phyloP scores from a whole-genome alignment of 352 stramenopile genomes.

The Globisporangium splendens region DNA sequence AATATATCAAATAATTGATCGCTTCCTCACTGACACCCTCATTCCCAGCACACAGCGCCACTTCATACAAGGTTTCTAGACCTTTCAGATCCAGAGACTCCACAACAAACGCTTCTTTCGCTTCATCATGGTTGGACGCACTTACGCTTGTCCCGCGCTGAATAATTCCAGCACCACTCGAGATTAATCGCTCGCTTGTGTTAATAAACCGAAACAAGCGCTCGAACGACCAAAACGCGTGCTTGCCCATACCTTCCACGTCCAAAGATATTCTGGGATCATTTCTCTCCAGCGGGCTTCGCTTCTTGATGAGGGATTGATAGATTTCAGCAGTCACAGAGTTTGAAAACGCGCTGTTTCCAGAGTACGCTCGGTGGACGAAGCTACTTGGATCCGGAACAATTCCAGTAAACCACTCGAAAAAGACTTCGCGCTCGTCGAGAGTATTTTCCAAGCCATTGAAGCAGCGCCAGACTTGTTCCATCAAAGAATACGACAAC shows the following conservation, averaged over 20 bases:
- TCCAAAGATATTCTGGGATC: constrained; percentile 36
- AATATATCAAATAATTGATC: constrained; percentile 66
- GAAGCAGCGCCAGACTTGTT: constrained; percentile 62
- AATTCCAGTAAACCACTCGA: constrained; percentile 66
- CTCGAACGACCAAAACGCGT: constrained; percentile 57
- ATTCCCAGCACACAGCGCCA: constrained; percentile 35
- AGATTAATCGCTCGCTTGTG: constrained; percentile 39
- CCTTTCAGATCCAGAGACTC: constrained; percentile 61
- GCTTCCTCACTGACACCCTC: constrained; percentile 47
- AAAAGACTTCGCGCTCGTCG: constrained; percentile 57
- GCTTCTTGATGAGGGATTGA: constrained; percentile 33
- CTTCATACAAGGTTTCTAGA: constrained; percentile 54
- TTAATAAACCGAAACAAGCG: constrained; percentile 65
- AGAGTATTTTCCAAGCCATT: constrained; percentile 24
- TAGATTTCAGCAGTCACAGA: constrained; percentile 47
- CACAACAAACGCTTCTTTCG: constrained; percentile 37
- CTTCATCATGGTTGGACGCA: constrained; percentile 9
- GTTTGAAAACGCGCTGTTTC: constrained; percentile 56
- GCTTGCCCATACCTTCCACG: constrained; percentile 42
- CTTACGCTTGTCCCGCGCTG: constrained; percentile 5
- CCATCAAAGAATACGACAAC: constrained; percentile 56
- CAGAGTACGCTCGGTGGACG: constrained; percentile 58
- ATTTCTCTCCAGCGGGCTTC: constrained; percentile 9
- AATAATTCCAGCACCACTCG: constrained; percentile 14
- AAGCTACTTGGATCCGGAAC: constrained; percentile 71